phyloP scores from a whole-genome alignment of 305 asterid species.

The Euphrasia arctica region DNA sequence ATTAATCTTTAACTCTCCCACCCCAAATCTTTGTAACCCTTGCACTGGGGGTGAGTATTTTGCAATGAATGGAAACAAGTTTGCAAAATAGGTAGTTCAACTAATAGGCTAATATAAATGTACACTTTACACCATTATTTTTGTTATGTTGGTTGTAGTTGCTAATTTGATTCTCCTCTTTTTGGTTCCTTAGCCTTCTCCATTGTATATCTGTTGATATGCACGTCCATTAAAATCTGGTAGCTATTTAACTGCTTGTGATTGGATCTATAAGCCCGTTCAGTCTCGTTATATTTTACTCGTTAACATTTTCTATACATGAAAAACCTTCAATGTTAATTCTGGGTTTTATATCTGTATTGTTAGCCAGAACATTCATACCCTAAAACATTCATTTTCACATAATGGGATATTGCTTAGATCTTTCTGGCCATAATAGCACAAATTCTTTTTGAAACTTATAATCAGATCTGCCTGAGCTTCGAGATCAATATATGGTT shows the following conservation, averaged over 20 bases:
- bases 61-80: slow-evolving; percentile 9
- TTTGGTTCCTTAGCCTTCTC: not conserved
- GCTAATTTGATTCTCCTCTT: slow-evolving; percentile 3
- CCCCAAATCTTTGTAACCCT: too few relatives aligned
- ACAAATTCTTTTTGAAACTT: not conserved
- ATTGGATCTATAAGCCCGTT: slow-evolving; percentile 1
- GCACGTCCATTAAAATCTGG: not conserved
- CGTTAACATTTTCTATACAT: not conserved
- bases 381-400: too few relatives aligned
- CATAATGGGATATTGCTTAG: too few relatives aligned
- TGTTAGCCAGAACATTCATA: not conserved
- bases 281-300: not conserved
- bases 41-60: not conserved
- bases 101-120: not conserved
- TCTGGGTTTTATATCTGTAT: not conserved
- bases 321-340: not conserved
- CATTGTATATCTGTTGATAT: not conserved
- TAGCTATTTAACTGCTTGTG: slow-evolving; percentile 11
- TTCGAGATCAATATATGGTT: not conserved
- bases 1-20: too few relatives aligned
- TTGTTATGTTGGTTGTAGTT: not conserved
- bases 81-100: not conserved
- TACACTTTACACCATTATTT: not conserved
- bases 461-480: not conserved
- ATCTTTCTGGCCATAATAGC: too few relatives aligned